A percentile compares a stretch with the other conserved stretches of the same genome.
These are phyloP conservation scores for Suhomyces panamericanus DNA, from an alignment of 1,139 yeast species.

Conservation along the genomic window DNA sequence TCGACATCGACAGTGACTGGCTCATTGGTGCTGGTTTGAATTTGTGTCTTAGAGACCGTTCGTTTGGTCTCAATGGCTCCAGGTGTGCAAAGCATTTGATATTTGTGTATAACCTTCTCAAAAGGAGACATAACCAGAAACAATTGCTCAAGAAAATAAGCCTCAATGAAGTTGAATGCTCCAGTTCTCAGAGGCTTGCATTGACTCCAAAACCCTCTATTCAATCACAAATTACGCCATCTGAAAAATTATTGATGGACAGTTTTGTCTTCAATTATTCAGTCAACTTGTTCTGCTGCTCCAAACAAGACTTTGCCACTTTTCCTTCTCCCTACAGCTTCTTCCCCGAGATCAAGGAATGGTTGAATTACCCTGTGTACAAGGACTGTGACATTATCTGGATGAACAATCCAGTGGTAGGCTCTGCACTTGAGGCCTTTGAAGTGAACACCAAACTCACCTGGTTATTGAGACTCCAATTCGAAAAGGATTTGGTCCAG, in stretches of 20 bases:
- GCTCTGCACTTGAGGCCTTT: slow-evolving; percentile 21
- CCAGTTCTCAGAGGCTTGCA: too few species aligned
- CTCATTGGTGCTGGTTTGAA: slow-evolving; percentile 35
- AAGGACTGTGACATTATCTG: slow-evolving; percentile 18
- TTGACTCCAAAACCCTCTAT: neutral
- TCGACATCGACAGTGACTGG: slow-evolving; percentile 29
- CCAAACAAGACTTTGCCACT: slow-evolving; percentile 22
- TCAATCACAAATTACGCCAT: slow-evolving; percentile 18
- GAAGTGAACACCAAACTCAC: slow-evolving; percentile 42
- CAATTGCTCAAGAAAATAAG: neutral
- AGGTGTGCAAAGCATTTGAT: slow-evolving; percentile 29
- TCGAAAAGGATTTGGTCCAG: slow-evolving; percentile 6
- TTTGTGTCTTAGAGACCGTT: slow-evolving; percentile 34
- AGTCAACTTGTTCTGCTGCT: slow-evolving; percentile 27
- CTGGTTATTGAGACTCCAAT: slow-evolving; percentile 34
- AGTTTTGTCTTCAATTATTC: slow-evolving; percentile 40
- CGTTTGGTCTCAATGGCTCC: slow-evolving; percentile 27
- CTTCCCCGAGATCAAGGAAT: slow-evolving; percentile 28
- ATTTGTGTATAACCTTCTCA: slow-evolving; percentile 17
- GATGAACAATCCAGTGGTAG: slow-evolving; percentile 20
- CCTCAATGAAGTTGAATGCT: too few species aligned
- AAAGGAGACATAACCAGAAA: slow-evolving; percentile 12
- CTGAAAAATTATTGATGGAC: slow-evolving; percentile 34
- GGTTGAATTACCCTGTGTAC: slow-evolving; percentile 32
- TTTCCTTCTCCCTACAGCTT: slow-evolving; percentile 38